These are phyloP conservation scores for Harrya chromipes DNA, from an alignment of 768 basidiomycete genomes.

Conservation along the genomic window DNA sequence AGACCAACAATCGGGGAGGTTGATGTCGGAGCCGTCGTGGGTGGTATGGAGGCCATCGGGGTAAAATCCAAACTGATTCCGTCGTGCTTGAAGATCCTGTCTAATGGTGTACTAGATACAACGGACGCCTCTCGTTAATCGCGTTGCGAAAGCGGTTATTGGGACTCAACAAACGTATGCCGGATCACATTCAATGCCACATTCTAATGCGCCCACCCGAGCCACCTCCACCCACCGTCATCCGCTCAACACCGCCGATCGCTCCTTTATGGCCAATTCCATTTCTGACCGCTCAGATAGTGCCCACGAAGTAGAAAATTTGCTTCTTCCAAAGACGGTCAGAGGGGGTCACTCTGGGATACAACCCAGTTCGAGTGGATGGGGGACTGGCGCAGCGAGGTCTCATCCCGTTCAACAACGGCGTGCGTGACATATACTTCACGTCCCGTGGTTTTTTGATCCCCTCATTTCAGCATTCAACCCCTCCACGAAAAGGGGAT, in stretches of 20 bases:
- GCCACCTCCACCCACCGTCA: constrained; percentile 39
- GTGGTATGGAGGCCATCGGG: constrained; percentile 63
- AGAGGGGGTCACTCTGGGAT: constrained; percentile 19
- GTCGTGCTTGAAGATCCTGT: neutral
- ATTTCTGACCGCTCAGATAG: constrained; percentile 63
- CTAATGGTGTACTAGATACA: constrained; percentile 50
- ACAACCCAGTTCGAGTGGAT: constrained; percentile 33
- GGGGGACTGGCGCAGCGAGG: constrained; percentile 31
- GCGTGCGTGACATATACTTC: constrained; percentile 17
- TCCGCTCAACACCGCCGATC: constrained; percentile 37
- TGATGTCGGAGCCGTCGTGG: constrained; percentile 55
- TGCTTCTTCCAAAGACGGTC: constrained; percentile 40
- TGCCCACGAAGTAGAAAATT: constrained; percentile 68
- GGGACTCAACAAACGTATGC: constrained; percentile 32
- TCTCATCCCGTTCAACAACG: constrained; percentile 25
- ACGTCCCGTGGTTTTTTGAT: neutral
- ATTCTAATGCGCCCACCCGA: constrained; percentile 23
- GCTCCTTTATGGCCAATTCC: constrained; percentile 42
- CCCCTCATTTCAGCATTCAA: constrained; percentile 40
- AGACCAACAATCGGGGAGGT: constrained; percentile 28
- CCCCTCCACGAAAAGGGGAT: constrained; percentile 41
- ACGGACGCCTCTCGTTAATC: constrained; percentile 61
- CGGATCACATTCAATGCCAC: constrained; percentile 29
- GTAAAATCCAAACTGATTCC: constrained; percentile 32
- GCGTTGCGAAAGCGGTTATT: constrained; percentile 35